A percentile compares a stretch with the other conserved stretches of the same genome.
Evolutionary conservation across 768 basidiomycete genomes (phyloP).

Genomic region (Termitomyces eurrhizus): DNA sequence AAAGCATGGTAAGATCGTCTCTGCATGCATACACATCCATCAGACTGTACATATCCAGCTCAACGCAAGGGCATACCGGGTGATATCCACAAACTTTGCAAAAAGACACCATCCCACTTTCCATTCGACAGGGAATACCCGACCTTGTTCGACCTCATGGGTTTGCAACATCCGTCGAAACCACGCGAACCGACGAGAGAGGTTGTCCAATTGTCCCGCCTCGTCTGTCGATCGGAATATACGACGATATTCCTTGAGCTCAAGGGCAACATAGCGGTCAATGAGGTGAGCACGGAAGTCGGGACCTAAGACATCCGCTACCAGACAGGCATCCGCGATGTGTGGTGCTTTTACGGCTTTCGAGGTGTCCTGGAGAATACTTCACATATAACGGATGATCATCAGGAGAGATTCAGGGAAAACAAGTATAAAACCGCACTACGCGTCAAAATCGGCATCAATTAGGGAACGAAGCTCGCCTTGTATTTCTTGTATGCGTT

Average conservation of each 20-base stretch:
- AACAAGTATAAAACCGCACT: conserved; percentile 49
- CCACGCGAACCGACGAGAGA: conserved; percentile 92
- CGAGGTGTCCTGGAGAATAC: conserved; percentile 60
- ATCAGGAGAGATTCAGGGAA: not conserved
- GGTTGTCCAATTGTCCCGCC: conserved; percentile 94
- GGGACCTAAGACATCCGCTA: conserved; percentile 81
- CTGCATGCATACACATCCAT: conserved; percentile 31
- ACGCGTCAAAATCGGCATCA: conserved; percentile 88
- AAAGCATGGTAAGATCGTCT: conserved; percentile 76
- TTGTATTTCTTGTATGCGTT: conserved; percentile 77
- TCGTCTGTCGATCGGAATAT: conserved; percentile 94
- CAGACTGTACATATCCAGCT: not conserved
- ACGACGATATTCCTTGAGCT: conserved; percentile 92
- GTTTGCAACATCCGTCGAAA: conserved; percentile 80
- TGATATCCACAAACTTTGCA: conserved; percentile 87
- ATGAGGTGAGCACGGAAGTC: conserved; percentile 82
- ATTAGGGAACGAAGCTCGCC: conserved; percentile 77
- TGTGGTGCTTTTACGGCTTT: conserved; percentile 60
- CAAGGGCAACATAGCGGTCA: conserved; percentile 84
- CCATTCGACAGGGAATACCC: conserved; percentile 85
- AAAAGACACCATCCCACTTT: conserved; percentile 77
- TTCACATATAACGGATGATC: not conserved
- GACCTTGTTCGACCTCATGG: conserved; percentile 84
- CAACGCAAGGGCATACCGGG: conserved; percentile 50
- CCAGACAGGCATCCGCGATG: conserved; percentile 82